These are phyloP conservation scores for Sporisorium sorghi DNA, from an alignment of 1,284 basidiomycete genomes.

Conservation along the genomic window DNA sequence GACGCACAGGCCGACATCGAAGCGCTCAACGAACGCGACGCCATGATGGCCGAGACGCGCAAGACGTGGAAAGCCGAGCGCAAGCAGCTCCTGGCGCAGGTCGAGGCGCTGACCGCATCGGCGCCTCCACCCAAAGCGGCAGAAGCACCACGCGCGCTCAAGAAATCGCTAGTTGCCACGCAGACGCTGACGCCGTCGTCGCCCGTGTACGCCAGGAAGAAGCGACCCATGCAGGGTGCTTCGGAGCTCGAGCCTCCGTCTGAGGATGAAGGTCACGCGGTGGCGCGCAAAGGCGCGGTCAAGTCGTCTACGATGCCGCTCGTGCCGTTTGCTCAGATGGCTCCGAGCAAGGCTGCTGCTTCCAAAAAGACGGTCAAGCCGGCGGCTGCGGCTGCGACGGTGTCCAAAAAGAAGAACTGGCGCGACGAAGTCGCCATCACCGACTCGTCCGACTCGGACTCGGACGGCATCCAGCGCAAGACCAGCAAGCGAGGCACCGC, in stretches of 20 bases:
- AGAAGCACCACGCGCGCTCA: conserved; percentile 9
- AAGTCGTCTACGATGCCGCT: conserved; percentile 35
- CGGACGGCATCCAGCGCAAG: conserved; percentile 11
- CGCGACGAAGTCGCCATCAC: conserved; percentile 44
- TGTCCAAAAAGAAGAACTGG: conserved; percentile 35
- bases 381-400: background rate
- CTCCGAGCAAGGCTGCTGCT: background rate
- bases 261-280: conserved; percentile 36
- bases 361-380: conserved; percentile 21
- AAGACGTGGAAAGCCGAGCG: conserved; percentile 46
- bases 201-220: conserved; percentile 44
- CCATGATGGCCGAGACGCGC: conserved; percentile 46
- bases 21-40: conserved; percentile 32
- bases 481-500: conserved; percentile 1
- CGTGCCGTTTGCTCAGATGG: conserved; percentile 33
- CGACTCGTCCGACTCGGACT: conserved; percentile 36
- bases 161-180: conserved; percentile 15
- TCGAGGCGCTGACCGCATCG: conserved; percentile 28
- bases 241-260: conserved; percentile 42
- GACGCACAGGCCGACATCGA: conserved; percentile 38
- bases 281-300: conserved; percentile 14
- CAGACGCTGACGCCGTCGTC: conserved; percentile 35
- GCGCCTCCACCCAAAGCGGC: conserved; percentile 4
- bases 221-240: conserved; percentile 50
- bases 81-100: conserved; percentile 32